A percentile compares a stretch with the other conserved stretches of the same genome.
Evolutionary conservation across 805 yeast genomes (phyloP).

Genomic region (Naumovozyma castellii): DNA sequence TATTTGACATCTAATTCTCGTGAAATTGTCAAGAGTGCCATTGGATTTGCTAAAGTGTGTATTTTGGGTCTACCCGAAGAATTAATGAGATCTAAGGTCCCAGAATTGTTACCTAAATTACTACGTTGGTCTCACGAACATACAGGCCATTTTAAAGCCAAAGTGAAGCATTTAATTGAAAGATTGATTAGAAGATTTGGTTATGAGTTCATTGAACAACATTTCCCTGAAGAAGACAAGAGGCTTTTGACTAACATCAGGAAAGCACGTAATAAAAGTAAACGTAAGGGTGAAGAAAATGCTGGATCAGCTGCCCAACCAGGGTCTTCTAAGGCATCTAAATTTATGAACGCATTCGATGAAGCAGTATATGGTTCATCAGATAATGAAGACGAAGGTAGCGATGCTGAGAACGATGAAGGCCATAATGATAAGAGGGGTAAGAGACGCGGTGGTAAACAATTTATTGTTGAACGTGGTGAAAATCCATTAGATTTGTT

Average conservation of each 20-base stretch:
- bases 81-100: slow-evolving; percentile 54
- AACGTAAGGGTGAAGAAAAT: slow-evolving; percentile 44
- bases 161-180: slow-evolving; percentile 88
- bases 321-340: slow-evolving; percentile 32
- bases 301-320: slow-evolving; percentile 13
- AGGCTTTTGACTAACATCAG: slow-evolving; percentile 78
- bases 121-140: slow-evolving; percentile 94
- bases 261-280: slow-evolving; percentile 76
- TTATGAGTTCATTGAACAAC: slow-evolving; percentile 66
- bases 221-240: slow-evolving; percentile 84
- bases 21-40: slow-evolving; percentile 88
- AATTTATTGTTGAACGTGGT: slow-evolving; percentile 59
- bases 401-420: slow-evolving; percentile 31
- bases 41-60: slow-evolving; percentile 90
- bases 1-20: slow-evolving; percentile 84
- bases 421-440: slow-evolving; percentile 12
- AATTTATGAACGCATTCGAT: slow-evolving; percentile 80
- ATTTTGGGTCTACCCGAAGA: slow-evolving; percentile 76
- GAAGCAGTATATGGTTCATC: slow-evolving; percentile 78
- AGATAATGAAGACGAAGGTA: slow-evolving; percentile 49
- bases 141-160: slow-evolving; percentile 87
- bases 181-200: slow-evolving; percentile 86
- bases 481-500: slow-evolving; percentile 83
- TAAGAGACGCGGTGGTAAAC: slow-evolving; percentile 30
- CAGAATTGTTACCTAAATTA: slow-evolving; percentile 57